Conservation (phyloP, 2,329 filamentous ascomycete species). For the Cytospora piceae region DNA sequence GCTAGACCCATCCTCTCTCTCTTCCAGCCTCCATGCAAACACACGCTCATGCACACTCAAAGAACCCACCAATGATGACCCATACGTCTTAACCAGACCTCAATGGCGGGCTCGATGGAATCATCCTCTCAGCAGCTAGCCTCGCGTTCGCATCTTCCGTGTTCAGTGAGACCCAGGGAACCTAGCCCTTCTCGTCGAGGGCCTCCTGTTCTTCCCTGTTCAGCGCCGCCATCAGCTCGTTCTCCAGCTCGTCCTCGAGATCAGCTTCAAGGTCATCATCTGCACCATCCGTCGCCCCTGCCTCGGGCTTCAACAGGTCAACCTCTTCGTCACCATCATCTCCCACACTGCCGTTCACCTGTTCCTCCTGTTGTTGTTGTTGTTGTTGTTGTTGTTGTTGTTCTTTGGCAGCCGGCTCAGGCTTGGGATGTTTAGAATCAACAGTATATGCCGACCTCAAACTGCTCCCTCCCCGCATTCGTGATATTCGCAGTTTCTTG, state of each 20-base stretch:
- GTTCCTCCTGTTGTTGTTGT: not conserved
- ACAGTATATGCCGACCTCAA: constrained; percentile 46
- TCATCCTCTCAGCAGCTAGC: constrained; percentile 20
- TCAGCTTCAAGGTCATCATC: constrained; percentile 44
- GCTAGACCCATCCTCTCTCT: constrained; percentile 7
- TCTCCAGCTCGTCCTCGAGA: constrained; percentile 60
- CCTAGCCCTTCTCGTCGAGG: constrained; percentile 31
- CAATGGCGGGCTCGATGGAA: not conserved
- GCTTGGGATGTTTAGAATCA: not conserved
- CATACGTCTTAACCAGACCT: not conserved
- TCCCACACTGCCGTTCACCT: not conserved
- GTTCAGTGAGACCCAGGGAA: constrained; percentile 17
- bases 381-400: no score
- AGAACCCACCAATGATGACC: not conserved
- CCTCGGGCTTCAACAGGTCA: constrained; percentile 36
- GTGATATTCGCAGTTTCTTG: constrained; percentile 56
- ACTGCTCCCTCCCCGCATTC: constrained; percentile 49
- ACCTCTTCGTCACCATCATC: constrained; percentile 44
- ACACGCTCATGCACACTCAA: not conserved
- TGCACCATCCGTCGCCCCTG: constrained; percentile 35
- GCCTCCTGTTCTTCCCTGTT: constrained; percentile 45
- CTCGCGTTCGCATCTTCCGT: constrained; percentile 5
- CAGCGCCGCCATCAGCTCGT: constrained; percentile 65
- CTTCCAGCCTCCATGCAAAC: not conserved
- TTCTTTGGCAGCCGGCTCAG: not conserved